phyloP scores from a whole-genome alignment of 441 rosid genomes.

The Gossypium laxum region DNA sequence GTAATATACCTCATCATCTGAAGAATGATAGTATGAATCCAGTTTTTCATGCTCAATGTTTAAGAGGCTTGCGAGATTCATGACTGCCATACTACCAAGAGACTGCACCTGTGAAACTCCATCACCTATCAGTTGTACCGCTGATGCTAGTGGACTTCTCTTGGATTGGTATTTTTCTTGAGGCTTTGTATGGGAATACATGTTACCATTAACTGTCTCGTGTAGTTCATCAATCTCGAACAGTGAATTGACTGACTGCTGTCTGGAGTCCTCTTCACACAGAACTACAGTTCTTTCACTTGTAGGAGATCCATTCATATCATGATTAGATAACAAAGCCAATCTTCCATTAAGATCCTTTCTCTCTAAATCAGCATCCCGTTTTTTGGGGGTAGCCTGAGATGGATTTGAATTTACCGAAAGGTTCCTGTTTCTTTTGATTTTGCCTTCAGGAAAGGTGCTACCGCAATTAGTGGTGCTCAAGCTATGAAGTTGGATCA shows the following conservation, averaged over 20 bases:
- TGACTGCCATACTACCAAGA: conserved; percentile 59
- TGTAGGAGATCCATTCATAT: conserved; percentile 30
- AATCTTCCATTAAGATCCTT: conserved; percentile 25
- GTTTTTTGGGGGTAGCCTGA: conserved; percentile 17
- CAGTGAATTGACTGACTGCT: conserved; percentile 25
- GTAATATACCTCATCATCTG: conserved; percentile 34
- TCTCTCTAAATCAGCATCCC: conserved; percentile 22
- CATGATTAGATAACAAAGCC: conserved; percentile 25
- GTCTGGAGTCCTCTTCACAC: conserved; percentile 26
- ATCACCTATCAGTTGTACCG: conserved; percentile 60
- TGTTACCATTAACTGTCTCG: conserved; percentile 27
- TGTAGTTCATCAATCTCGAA: conserved; percentile 42
- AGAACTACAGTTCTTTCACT: conserved; percentile 24
- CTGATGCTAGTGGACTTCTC: conserved; percentile 49
- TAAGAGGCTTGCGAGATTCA: conserved; percentile 50
- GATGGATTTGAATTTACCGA: conserved; percentile 25
- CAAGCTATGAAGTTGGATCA: conserved; percentile 44
- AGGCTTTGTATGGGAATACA: conserved; percentile 19
- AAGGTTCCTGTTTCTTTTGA: conserved; percentile 31
- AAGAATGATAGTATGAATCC: conserved; percentile 26
- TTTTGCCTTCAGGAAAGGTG: conserved; percentile 33
- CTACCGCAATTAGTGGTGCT: conserved; percentile 24
- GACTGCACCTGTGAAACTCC: conserved; percentile 72
- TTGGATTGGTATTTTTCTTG: conserved; percentile 25
- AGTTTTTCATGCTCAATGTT: conserved; percentile 44